These are phyloP conservation scores for Daldinia sp. DNA, from an alignment of 2,329 filamentous ascomycete genomes.

Conservation along the genomic window DNA sequence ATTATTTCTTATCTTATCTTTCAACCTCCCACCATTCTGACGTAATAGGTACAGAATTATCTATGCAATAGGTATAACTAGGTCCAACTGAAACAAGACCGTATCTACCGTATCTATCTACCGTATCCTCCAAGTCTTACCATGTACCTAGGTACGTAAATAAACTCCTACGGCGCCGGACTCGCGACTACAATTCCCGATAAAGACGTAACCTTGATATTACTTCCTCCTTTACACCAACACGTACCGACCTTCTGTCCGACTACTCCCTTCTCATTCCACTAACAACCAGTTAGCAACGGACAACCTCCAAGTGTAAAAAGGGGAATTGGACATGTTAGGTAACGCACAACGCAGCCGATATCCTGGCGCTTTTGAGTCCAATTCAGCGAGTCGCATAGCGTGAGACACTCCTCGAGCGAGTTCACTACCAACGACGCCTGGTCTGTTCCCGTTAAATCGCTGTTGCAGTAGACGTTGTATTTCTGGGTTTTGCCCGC, in stretches of 20 bases:
- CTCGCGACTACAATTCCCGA: constrained; percentile 15
- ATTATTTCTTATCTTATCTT: constrained; percentile 8
- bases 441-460: constrained; percentile 19
- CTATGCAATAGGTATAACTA: too few species aligned
- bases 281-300: background rate
- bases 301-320: background rate
- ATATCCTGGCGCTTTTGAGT: constrained; percentile 14
- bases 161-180: background rate
- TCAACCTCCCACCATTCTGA: background rate
- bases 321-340: too few species aligned
- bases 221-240: constrained; percentile 22
- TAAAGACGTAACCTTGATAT: constrained; percentile 1
- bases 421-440: constrained; percentile 12
- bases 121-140: too few species aligned
- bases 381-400: constrained; percentile 27
- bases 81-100: too few species aligned
- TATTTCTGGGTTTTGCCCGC: background rate
- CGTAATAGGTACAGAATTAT: too few species aligned
- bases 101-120: too few species aligned
- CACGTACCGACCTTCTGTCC: constrained; percentile 14
- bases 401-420: constrained; percentile 17
- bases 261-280: constrained; percentile 17
- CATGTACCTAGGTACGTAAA: too few species aligned
- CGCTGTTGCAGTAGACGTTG: constrained; percentile 20
- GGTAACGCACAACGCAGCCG: constrained; percentile 4